Conservation (phyloP, 305 asterid genomes). For the Fraxinus ornus region DNA sequence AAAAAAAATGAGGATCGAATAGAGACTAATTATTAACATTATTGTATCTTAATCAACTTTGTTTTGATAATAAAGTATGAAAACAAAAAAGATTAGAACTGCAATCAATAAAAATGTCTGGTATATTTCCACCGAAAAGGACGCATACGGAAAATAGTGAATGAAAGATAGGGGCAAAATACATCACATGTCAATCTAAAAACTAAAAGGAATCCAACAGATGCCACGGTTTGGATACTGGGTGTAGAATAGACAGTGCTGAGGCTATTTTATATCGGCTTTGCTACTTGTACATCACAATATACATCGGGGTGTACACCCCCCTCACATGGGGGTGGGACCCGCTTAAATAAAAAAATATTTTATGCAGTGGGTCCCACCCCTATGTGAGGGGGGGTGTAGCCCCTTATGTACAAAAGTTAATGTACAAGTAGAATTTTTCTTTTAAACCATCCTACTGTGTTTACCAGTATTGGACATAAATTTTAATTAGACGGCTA, state of each 20-base stretch:
- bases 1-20: not conserved
- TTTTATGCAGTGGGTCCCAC: too few relatives aligned
- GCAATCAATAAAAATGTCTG: not conserved
- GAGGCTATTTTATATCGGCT: not conserved
- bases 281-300: too few relatives aligned
- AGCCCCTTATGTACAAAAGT: too few relatives aligned
- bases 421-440: too few relatives aligned
- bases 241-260: not conserved
- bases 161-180: not conserved
- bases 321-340: too few relatives aligned
- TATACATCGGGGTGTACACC: too few relatives aligned
- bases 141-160: not conserved
- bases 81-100: not conserved
- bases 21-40: not conserved
- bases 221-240: not conserved
- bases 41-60: not conserved
- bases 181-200: not conserved
- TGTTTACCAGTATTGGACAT: too few relatives aligned
- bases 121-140: not conserved
- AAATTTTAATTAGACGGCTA: too few relatives aligned
- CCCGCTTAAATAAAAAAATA: too few relatives aligned
- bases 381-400: too few relatives aligned
- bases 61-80: not conserved
- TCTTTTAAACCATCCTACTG: too few relatives aligned
- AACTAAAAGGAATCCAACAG: not conserved